A percentile compares a stretch with the other conserved stretches of the same genome.
These are phyloP conservation scores for Ustilago bromivora DNA, from an alignment of 1,284 basidiomycete genomes.

Conservation along the genomic window DNA sequence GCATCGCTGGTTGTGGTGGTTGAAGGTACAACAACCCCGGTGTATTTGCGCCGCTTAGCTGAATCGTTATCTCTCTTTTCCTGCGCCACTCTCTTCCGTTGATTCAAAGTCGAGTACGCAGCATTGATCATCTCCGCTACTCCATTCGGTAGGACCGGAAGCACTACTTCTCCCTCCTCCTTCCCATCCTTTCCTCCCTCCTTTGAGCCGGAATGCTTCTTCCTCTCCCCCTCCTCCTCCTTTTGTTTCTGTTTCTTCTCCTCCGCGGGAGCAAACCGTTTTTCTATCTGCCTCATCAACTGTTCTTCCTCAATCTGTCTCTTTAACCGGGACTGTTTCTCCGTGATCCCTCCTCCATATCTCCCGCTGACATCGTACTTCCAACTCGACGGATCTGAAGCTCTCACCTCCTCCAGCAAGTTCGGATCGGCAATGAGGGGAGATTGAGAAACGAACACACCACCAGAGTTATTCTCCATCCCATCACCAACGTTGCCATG, in stretches of 20 bases:
- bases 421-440: not conserved
- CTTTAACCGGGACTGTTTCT: constrained; percentile 36
- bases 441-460: constrained; percentile 28
- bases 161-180: not conserved
- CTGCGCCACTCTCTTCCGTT: constrained; percentile 33
- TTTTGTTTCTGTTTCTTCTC: not conserved
- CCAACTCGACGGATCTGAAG: constrained; percentile 39
- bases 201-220: not conserved
- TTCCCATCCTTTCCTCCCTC: constrained; percentile 1
- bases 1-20: not conserved
- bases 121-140: constrained; percentile 39
- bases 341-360: constrained; percentile 34
- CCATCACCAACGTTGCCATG: constrained; percentile 38
- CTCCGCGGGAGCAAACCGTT: constrained; percentile 20
- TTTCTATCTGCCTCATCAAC: constrained; percentile 29
- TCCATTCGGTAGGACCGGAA: constrained; percentile 35
- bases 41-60: constrained; percentile 34
- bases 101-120: constrained; percentile 38
- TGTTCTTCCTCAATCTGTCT: constrained; percentile 42
- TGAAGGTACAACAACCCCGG: constrained; percentile 15
- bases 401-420: constrained; percentile 9
- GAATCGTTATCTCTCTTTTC: constrained; percentile 1
- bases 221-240: not conserved
- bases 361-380: constrained; percentile 40
- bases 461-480: constrained; percentile 38